Evolutionary conservation across 345 rosid genomes (phyloP).

Genomic region (Nephelium lappaceum): DNA sequence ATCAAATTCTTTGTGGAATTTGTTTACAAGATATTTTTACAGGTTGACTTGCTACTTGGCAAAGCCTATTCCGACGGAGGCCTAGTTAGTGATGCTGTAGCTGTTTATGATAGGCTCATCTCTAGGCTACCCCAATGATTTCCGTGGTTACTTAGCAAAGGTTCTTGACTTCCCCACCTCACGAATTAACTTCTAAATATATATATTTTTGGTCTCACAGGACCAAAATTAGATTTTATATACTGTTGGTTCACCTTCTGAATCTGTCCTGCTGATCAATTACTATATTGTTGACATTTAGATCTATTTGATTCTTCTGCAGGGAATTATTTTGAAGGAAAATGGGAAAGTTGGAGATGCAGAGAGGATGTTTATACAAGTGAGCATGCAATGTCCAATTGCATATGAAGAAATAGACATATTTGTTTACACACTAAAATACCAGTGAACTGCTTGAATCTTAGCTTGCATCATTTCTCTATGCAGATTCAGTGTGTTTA

Average conservation of each 20-base stretch:
- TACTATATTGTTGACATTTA: background rate
- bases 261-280: background rate
- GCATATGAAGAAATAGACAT: background rate
- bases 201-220: background rate
- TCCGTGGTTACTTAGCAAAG: slow-evolving; percentile 96
- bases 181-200: background rate
- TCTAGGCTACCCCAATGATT: slow-evolving; percentile 75
- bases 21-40: slow-evolving; percentile 23
- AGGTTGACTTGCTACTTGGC: slow-evolving; percentile 92
- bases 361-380: slow-evolving; percentile 99
- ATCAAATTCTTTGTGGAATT: background rate
- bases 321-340: slow-evolving; percentile 92
- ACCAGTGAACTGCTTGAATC: background rate
- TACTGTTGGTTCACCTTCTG: background rate
- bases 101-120: slow-evolving; percentile 85
- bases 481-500: background rate
- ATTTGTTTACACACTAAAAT: background rate
- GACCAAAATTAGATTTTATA: background rate
- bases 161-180: slow-evolving; percentile 31
- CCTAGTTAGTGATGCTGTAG: slow-evolving; percentile 81
- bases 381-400: slow-evolving; percentile 35
- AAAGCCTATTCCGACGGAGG: slow-evolving; percentile 98
- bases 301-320: slow-evolving; percentile 22
- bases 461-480: background rate
- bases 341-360: slow-evolving; percentile 85